These are phyloP conservation scores for Suillus spraguei DNA, from an alignment of 768 basidiomycete species.

Conservation along the genomic window DNA sequence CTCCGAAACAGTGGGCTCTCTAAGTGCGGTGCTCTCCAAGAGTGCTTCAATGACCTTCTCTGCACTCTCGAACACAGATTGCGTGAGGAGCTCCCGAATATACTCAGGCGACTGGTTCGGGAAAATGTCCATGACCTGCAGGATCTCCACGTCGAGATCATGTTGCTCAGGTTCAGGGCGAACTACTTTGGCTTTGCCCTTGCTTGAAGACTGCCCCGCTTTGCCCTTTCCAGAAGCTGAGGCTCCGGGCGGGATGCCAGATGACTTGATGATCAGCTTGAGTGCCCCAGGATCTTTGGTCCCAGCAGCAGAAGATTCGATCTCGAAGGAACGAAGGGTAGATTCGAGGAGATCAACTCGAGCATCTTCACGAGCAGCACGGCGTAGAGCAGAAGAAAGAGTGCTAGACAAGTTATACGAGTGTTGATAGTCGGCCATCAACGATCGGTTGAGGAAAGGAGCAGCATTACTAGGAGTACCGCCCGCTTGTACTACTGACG, in stretches of 20 bases:
- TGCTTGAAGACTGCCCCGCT: conserved; percentile 18
- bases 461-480: conserved; percentile 16
- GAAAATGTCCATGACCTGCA: conserved; percentile 77
- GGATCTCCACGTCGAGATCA: conserved; percentile 57
- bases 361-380: conserved; percentile 55
- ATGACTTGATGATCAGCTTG: conserved; percentile 64
- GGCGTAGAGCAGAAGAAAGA: conserved; percentile 46
- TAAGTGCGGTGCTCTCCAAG: conserved; percentile 72
- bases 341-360: conserved; percentile 60
- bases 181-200: conserved; percentile 46
- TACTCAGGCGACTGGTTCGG: conserved; percentile 62
- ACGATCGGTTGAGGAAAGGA: conserved; percentile 67
- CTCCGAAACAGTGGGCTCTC: conserved; percentile 31
- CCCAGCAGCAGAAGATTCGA: conserved; percentile 14
- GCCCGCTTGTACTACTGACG: conserved; percentile 17
- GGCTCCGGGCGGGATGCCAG: conserved; percentile 45
- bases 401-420: conserved; percentile 59
- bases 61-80: conserved; percentile 49
- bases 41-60: conserved; percentile 71
- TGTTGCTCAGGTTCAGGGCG: conserved; percentile 22
- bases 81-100: conserved; percentile 56
- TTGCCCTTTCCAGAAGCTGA: conserved; percentile 37
- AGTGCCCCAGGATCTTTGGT: conserved; percentile 55
- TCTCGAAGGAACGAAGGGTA: conserved; percentile 45
- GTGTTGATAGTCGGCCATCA: conserved; percentile 74